Conservation (phyloP, 768 basidiomycete genomes). For the Tylopilus rubrobrunneus region DNA sequence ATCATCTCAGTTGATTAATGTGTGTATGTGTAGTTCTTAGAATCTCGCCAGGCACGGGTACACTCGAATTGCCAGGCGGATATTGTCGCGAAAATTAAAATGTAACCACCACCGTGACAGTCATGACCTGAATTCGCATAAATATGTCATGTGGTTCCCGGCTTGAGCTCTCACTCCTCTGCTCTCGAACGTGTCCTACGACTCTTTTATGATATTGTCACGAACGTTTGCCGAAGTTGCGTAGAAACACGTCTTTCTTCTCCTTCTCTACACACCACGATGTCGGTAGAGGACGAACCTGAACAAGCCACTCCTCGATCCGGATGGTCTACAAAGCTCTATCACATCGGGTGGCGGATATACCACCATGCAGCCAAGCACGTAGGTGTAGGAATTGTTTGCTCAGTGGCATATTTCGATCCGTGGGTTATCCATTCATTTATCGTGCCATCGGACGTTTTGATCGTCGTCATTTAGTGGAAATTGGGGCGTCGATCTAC, state of each 20-base stretch:
- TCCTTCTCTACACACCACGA: constrained; percentile 1
- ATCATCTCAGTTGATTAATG: not conserved
- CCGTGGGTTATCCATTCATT: constrained; percentile 49
- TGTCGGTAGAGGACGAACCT: constrained; percentile 13
- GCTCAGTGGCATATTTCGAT: constrained; percentile 86
- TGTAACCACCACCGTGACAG: not conserved
- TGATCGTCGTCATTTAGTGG: constrained; percentile 41
- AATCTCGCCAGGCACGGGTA: not conserved
- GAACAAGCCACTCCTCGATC: not conserved
- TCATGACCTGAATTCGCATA: not conserved
- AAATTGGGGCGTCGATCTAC: constrained; percentile 88
- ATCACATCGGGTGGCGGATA: constrained; percentile 27
- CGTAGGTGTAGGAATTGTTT: constrained; percentile 81
- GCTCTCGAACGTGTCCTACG: no score
- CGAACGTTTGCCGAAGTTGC: not conserved
- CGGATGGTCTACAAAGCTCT: constrained; percentile 20
- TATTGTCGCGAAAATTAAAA: not conserved
- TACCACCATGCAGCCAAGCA: constrained; percentile 58
- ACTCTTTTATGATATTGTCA: constrained; percentile 4
- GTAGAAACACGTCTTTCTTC: not conserved
- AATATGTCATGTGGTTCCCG: not conserved
- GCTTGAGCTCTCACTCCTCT: no score
- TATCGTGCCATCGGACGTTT: not conserved
- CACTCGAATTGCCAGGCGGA: not conserved
- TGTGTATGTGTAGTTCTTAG: not conserved